phyloP scores from a whole-genome alignment of 2,329 filamentous ascomycete genomes.

The Colletotrichum navitas region DNA sequence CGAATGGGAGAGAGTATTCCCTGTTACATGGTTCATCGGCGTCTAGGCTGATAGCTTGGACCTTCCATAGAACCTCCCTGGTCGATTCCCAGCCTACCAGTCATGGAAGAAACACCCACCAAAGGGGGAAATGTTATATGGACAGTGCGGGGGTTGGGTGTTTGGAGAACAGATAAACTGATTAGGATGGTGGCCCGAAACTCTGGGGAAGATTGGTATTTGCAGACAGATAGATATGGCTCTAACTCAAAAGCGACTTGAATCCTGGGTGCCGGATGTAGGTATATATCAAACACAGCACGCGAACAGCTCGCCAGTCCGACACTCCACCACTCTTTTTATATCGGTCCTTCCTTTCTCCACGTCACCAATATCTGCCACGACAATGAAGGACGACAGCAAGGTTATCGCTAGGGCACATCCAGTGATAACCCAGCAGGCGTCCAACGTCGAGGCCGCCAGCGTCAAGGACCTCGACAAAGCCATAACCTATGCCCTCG shows the following conservation, averaged over 20 bases:
- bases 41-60: constrained; percentile 38
- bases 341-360: neutral
- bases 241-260: neutral
- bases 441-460: constrained; percentile 13
- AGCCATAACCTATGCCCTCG: constrained; percentile 33
- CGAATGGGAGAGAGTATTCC: neutral
- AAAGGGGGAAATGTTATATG: constrained; percentile 23
- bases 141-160: constrained; percentile 16
- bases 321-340: neutral
- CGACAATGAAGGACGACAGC: constrained; percentile 5
- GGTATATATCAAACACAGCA: neutral
- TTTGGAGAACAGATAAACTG: neutral
- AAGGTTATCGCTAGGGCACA: constrained; percentile 11
- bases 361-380: constrained; percentile 22
- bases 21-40: neutral
- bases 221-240: too few relatives aligned
- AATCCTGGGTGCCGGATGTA: neutral
- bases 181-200: neutral
- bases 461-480: constrained; percentile 26
- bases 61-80: neutral
- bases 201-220: constrained; percentile 4
- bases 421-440: neutral
- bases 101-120: constrained; percentile 23
- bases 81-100: constrained; percentile 8
- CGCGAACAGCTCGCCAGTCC: neutral